Percentiles rank a stretch among this genome's conserved stretches.
Evolutionary conservation across 139 green algal species (phyloP).

Genomic region (Eudorina sp.): DNA sequence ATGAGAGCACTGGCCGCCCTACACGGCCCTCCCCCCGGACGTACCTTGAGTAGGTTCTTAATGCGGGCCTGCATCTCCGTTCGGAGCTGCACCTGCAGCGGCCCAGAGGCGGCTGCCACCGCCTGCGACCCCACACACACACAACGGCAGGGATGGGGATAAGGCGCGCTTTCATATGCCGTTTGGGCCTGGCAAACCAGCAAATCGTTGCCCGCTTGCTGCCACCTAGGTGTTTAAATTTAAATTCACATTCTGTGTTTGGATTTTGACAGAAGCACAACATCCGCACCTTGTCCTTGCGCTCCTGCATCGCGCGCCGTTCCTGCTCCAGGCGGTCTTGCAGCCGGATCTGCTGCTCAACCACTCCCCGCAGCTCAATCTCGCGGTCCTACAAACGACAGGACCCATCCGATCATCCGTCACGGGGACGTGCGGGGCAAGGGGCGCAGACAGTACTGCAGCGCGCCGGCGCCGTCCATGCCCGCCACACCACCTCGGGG

Average conservation of each 20-base stretch:
- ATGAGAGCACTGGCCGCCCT: too few relatives aligned
- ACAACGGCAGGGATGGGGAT: too few relatives aligned
- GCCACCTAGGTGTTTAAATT: too few relatives aligned
- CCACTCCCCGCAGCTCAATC: constrained; percentile 42
- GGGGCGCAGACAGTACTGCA: too few relatives aligned
- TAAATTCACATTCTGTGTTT: background rate
- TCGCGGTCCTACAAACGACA: constrained; percentile 23
- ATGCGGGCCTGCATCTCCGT: constrained; percentile 18
- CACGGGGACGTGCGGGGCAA: too few relatives aligned
- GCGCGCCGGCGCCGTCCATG: too few relatives aligned
- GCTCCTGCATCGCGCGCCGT: background rate
- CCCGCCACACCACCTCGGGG: too few relatives aligned
- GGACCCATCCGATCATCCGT: background rate
- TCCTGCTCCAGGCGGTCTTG: constrained; percentile 17
- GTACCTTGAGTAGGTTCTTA: constrained; percentile 39
- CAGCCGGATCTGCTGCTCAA: constrained; percentile 35
- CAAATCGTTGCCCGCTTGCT: too few relatives aligned
- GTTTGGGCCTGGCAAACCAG: too few relatives aligned
- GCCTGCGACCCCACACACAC: too few relatives aligned
- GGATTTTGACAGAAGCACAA: background rate
- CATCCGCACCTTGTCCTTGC: background rate
- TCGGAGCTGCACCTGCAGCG: background rate
- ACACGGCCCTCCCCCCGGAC: too few relatives aligned
- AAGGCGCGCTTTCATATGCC: too few relatives aligned
- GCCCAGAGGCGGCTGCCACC: background rate